Conservation (phyloP, 1,284 basidiomycete genomes). For the Sanghuangporus sanghuang region DNA sequence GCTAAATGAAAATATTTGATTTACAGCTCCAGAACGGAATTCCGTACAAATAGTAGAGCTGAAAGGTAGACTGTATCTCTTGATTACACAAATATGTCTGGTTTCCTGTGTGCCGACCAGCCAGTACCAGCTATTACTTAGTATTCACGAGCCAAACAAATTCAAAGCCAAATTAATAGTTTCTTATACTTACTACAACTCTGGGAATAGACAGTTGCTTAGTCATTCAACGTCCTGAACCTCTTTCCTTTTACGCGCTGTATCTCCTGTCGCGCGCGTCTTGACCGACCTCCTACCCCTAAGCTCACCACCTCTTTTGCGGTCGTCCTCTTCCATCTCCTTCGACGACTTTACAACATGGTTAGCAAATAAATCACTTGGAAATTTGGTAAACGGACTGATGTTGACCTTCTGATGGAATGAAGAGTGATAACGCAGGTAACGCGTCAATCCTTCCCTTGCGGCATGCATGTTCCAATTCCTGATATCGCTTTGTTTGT, state of each 20-base stretch:
- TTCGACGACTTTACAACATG: background rate
- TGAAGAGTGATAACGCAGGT: conserved; percentile 14
- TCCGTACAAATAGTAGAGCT: conserved; percentile 40
- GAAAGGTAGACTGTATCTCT: background rate
- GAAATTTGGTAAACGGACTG: background rate
- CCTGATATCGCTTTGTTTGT: background rate
- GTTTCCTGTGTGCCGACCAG: too few relatives aligned
- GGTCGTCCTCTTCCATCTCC: background rate
- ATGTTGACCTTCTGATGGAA: background rate
- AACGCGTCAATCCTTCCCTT: background rate
- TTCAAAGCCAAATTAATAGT: too few relatives aligned
- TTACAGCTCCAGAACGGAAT: conserved; percentile 51
- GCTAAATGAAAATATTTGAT: background rate
- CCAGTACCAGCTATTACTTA: too few relatives aligned
- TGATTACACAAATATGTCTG: background rate
- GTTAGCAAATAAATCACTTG: background rate
- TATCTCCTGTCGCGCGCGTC: background rate
- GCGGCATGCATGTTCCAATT: background rate
- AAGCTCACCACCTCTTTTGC: background rate
- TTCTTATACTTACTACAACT: too few relatives aligned
- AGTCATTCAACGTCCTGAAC: background rate
- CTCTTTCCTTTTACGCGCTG: background rate
- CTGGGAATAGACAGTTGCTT: too few relatives aligned
- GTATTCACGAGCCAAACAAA: too few relatives aligned
- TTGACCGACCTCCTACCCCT: background rate